Percentiles rank a stretch among this genome's conserved stretches.
Evolutionary conservation across 306 rosid species (phyloP).

Genomic region (Gillenia trifoliata): DNA sequence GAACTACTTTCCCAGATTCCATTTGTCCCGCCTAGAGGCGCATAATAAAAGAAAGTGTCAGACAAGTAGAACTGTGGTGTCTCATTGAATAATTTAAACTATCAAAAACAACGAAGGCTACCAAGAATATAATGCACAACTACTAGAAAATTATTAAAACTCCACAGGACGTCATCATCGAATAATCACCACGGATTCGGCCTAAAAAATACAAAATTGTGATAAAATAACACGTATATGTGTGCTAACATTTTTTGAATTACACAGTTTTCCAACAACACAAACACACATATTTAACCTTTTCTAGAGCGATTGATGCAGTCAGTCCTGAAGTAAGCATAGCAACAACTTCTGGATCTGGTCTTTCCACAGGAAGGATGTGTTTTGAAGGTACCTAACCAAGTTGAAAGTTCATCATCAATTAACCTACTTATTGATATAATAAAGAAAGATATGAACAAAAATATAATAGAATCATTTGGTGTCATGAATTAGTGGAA

Average conservation of each 20-base stretch:
- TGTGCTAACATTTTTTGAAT: background rate
- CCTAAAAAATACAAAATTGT: background rate
- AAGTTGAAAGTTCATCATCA: conserved; percentile 20
- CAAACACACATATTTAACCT: conserved; percentile 35
- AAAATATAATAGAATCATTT: background rate
- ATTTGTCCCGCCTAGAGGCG: conserved; percentile 68
- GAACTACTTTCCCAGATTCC: conserved; percentile 84
- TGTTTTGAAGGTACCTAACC: conserved; percentile 73
- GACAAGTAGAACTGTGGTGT: conserved; percentile 11
- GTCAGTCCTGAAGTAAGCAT: conserved; percentile 98
- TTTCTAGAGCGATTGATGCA: conserved; percentile 87
- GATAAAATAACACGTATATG: background rate
- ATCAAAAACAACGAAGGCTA: background rate
- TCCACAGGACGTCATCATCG: background rate
- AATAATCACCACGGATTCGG: conserved; percentile 6
- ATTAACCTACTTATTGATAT: background rate
- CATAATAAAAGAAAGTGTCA: conserved; percentile 17
- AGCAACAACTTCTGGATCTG: conserved; percentile 97
- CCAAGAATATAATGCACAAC: conserved; percentile 5
- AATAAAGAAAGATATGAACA: background rate
- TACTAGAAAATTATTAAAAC: conserved; percentile 5
- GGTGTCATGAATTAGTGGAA: background rate
- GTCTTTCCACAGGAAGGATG: conserved; percentile 84
- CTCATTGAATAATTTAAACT: background rate
- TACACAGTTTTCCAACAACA: background rate